Conservation (phyloP, 441 rosid genomes). For the Theobroma grandiflorum region DNA sequence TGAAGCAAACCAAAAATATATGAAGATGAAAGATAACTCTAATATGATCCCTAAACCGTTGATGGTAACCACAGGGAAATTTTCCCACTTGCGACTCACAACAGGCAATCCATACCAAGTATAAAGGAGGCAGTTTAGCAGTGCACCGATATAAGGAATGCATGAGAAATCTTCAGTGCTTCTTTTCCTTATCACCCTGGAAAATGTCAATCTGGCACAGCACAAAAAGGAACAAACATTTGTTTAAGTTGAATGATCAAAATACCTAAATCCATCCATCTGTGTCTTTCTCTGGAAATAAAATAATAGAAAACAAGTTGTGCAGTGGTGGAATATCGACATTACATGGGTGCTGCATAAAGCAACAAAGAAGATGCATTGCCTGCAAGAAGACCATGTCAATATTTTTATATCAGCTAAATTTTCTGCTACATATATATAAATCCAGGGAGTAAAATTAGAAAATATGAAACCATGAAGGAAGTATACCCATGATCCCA, state of each 20-base stretch:
- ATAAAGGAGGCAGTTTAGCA: slow-evolving; percentile 71
- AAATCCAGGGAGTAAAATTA: not conserved
- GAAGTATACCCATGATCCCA: slow-evolving; percentile 63
- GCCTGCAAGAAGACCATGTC: slow-evolving; percentile 54
- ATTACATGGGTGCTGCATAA: slow-evolving; percentile 77
- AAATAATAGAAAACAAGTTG: not conserved
- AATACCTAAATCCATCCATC: not conserved
- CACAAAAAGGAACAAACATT: not conserved
- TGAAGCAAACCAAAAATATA: slow-evolving; percentile 62
- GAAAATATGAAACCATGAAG: not conserved
- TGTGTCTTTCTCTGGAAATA: no score
- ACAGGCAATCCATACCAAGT: slow-evolving; percentile 88
- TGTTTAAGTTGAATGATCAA: not conserved
- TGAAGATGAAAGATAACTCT: slow-evolving; percentile 71
- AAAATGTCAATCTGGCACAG: slow-evolving; percentile 69
- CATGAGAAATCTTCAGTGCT: slow-evolving; percentile 82
- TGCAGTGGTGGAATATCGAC: slow-evolving; percentile 4
- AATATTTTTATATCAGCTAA: not conserved
- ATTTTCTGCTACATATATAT: not conserved
- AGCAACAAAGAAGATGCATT: slow-evolving; percentile 81
- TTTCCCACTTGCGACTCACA: slow-evolving; percentile 84
- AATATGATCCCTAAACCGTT: slow-evolving; percentile 78
- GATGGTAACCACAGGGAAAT: slow-evolving; percentile 70
- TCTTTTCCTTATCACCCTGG: slow-evolving; percentile 69
- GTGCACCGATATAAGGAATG: slow-evolving; percentile 70